Evolutionary conservation across 2,329 filamentous ascomycete genomes (phyloP), one percentile per base, ranked within the genome.

Genomic region (Grosmannia serpens): DNA sequence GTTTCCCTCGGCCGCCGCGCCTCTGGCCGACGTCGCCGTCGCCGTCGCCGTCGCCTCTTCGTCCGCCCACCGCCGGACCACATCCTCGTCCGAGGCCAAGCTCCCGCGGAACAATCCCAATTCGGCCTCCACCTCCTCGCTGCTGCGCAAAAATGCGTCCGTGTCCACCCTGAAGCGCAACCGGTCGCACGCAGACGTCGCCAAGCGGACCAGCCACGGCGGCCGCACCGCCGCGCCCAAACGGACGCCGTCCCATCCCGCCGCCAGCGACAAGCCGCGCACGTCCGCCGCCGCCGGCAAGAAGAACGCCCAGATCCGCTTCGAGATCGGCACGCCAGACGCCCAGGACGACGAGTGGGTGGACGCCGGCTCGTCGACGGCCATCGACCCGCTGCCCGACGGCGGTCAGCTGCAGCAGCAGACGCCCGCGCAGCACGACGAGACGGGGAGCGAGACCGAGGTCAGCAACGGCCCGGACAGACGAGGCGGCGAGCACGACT

Each of bases 321-420:
- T 86, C 64, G 82, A 85, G 65, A 74, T 86, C 57, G 83, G 83
- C 56, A 77, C 74, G 51, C 70, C 70, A 49, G 70, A 70, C 35
- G 70, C 73, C 49, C 69, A 68, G 46, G 77, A 81, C 56, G 81
- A 83, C 74, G 83, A 83, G 72, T 86, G 84, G 84, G 81, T 86
- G 49, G 84, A 87, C 70, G 82, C 83, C 60, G 85, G 82, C 69
- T 77, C 76, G 53, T 84, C 81, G 59, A 83, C 76, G 75, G 15
- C 79, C 74, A 33, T 60, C 56, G 29, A 22, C 50, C 47, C 7
- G 7, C 33, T 13, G 33, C 33, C 7, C 33, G 33, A 13, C 33
- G 33, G n/a, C n/a, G n/a, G 17, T 38, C 35, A 13, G 35, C 41
- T n/a, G n/a, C 20, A 4, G 17, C 41, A 22, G 41, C 41, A 46